These are phyloP conservation scores for Avena eriantha DNA, from an alignment of 176 grass and related monocot genomes.

Conservation along the genomic window DNA sequence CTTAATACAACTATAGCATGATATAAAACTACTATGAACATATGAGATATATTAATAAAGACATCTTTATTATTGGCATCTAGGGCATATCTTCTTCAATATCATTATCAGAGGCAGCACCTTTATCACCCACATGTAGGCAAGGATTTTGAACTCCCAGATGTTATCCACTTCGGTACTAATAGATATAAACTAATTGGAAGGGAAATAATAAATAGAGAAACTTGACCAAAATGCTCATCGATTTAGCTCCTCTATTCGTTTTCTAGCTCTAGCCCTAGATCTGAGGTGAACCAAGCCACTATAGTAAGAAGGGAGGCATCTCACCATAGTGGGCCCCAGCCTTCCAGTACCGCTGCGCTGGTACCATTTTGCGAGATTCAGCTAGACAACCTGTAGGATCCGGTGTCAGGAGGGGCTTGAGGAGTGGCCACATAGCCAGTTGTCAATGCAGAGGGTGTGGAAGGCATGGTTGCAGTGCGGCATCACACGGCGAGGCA, in stretches of 20 bases:
- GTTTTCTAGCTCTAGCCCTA: conserved; percentile 1
- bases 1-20: too few relatives aligned
- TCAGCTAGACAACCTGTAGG: conserved; percentile 45
- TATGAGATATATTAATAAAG: too few relatives aligned
- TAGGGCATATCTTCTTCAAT: too few relatives aligned
- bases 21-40: too few relatives aligned
- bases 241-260: background rate
- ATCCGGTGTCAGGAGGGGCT: conserved; percentile 68
- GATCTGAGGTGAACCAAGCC: background rate
- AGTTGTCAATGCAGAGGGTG: too few relatives aligned
- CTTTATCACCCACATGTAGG: background rate
- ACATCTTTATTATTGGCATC: too few relatives aligned
- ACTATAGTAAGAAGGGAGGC: conserved; percentile 54
- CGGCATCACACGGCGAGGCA: too few relatives aligned
- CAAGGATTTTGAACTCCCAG: background rate
- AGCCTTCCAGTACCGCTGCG: conserved; percentile 59
- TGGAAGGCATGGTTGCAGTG: too few relatives aligned
- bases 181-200: background rate
- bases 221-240: conserved; percentile 12
- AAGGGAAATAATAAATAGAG: background rate
- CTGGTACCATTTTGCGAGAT: conserved; percentile 37
- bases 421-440: conserved; percentile 67
- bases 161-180: background rate
- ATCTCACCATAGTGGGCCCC: conserved; percentile 35
- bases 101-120: too few relatives aligned